A percentile compares a stretch with the other conserved stretches of the same genome.
These are phyloP conservation scores for Talaromyces sp. DNA, from an alignment of 2,329 filamentous ascomycete genomes.

Conservation along the genomic window DNA sequence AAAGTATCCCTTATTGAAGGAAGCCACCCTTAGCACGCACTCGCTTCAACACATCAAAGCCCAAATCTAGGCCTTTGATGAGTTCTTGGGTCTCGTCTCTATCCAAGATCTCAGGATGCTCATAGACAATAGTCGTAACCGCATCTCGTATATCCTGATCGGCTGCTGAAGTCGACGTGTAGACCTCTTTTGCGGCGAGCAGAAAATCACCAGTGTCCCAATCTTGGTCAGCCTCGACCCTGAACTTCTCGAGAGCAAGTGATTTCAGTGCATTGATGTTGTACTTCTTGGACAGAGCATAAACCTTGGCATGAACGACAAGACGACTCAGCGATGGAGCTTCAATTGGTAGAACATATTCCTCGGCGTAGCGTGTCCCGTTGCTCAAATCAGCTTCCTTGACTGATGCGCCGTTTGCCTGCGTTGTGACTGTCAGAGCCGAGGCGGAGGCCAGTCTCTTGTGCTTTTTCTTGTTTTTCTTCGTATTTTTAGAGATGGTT, in stretches of 20 bases:
- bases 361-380: neutral
- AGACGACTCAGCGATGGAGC: neutral
- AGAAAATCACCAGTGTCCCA: neutral
- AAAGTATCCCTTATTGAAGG: neutral
- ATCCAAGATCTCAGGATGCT: neutral
- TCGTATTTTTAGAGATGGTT: neutral
- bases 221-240: neutral
- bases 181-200: neutral
- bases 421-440: neutral
- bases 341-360: neutral
- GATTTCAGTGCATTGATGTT: neutral
- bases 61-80: neutral
- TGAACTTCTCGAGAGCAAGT: neutral
- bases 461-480: neutral
- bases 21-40: neutral
- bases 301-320: neutral
- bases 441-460: neutral
- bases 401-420: neutral
- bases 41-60: neutral
- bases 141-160: neutral
- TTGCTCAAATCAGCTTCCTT: neutral
- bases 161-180: neutral
- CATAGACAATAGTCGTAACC: neutral
- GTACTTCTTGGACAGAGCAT: neutral
- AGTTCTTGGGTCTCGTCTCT: neutral